A percentile compares a stretch with the other conserved stretches of the same genome.
These are phyloP conservation scores for Phyllosticta citrichinensis DNA, from an alignment of 2,329 filamentous ascomycete genomes.

Conservation along the genomic window DNA sequence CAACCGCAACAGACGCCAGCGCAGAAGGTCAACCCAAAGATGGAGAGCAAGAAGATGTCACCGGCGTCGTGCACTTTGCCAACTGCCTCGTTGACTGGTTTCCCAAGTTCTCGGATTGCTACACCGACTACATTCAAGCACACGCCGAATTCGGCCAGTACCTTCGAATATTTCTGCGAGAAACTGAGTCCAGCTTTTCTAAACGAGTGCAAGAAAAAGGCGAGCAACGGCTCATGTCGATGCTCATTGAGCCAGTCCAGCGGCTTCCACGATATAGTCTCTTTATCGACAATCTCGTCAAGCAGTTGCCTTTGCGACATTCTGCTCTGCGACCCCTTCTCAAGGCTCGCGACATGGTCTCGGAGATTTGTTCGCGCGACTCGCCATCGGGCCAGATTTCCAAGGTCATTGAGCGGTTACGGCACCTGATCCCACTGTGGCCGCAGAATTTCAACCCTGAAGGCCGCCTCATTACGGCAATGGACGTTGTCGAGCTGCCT, in stretches of 20 bases:
- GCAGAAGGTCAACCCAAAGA: constrained; percentile 57
- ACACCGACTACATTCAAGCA: constrained; percentile 84
- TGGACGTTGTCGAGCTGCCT: constrained; percentile 67
- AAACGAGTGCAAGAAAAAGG: constrained; percentile 72
- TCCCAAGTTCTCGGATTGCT: constrained; percentile 81
- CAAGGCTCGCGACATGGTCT: constrained; percentile 84
- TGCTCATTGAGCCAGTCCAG: constrained; percentile 94
- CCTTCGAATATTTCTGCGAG: constrained; percentile 64
- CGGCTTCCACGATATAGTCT: constrained; percentile 88
- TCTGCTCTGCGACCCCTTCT: constrained; percentile 74
- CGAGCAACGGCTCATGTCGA: constrained; percentile 81
- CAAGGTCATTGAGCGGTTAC: constrained; percentile 62
- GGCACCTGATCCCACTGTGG: constrained; percentile 69
- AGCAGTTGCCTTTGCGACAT: constrained; percentile 74
- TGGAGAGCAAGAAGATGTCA: constrained; percentile 47
- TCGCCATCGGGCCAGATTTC: constrained; percentile 58
- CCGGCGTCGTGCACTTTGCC: constrained; percentile 68
- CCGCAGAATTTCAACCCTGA: constrained; percentile 59
- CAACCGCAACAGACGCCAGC: constrained; percentile 50
- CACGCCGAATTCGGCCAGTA: constrained; percentile 80
- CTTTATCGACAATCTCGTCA: constrained; percentile 90
- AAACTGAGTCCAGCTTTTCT: constrained; percentile 72
- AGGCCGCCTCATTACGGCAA: constrained; percentile 70
- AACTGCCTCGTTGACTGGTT: constrained; percentile 84
- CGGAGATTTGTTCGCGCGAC: constrained; percentile 93